phyloP scores from a whole-genome alignment of 768 basidiomycete genomes.

The Leccinum uliginosum region DNA sequence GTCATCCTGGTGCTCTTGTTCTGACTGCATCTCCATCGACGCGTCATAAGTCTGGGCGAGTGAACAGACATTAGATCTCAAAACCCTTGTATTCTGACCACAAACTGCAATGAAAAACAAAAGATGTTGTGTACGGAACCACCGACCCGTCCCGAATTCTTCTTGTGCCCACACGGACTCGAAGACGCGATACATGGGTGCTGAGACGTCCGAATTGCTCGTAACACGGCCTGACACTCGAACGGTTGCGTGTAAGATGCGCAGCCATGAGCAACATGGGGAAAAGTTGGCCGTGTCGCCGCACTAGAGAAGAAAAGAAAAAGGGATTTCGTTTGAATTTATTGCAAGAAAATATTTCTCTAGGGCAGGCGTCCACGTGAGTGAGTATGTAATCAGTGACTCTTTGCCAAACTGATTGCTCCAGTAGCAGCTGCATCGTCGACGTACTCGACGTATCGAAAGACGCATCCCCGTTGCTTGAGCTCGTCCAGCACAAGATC shows the following conservation, averaged over 20 bases:
- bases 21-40: too few species aligned
- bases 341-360: conserved; percentile 11
- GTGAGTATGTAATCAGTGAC: not conserved
- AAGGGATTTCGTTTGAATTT: not conserved
- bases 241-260: conserved; percentile 62
- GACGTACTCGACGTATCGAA: conserved; percentile 62
- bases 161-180: conserved; percentile 27
- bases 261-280: conserved; percentile 89
- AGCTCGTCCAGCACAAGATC: conserved; percentile 53
- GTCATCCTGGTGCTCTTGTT: too few species aligned
- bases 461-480: conserved; percentile 52
- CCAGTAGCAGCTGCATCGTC: conserved; percentile 67
- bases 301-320: conserved; percentile 48
- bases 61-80: too few species aligned
- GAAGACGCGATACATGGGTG: conserved; percentile 60
- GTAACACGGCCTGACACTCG: conserved; percentile 86
- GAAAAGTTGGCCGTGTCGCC: conserved; percentile 77
- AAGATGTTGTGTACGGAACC: conserved; percentile 44
- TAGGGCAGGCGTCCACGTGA: conserved; percentile 20
- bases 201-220: conserved; percentile 78
- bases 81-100: too few species aligned
- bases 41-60: too few species aligned
- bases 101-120: too few species aligned
- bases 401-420: conserved; percentile 49
- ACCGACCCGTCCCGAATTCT: conserved; percentile 79